These are phyloP conservation scores for Pseudogymnoascus sp. DNA, from an alignment of 2,329 filamentous ascomycete species.

Conservation along the genomic window DNA sequence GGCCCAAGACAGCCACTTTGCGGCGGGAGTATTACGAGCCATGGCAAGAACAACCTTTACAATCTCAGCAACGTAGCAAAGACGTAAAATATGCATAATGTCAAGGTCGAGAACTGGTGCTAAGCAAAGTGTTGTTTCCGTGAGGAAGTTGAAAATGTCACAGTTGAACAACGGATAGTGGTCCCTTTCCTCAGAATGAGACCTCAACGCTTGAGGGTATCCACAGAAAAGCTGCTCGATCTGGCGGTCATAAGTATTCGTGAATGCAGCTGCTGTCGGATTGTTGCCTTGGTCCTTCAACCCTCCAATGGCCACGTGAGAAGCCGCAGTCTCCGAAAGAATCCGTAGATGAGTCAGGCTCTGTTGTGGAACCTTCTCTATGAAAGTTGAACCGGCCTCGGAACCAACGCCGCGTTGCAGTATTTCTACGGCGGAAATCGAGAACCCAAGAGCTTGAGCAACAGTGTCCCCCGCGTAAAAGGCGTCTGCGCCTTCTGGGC, in stretches of 20 bases:
- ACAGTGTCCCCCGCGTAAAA: slow-evolving; percentile 51
- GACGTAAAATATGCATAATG: slow-evolving; percentile 67
- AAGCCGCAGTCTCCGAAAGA: slow-evolving; percentile 77
- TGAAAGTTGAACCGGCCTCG: slow-evolving; percentile 62
- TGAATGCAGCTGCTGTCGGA: slow-evolving; percentile 58
- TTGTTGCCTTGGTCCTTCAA: slow-evolving; percentile 53
- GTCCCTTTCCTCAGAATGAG: neutral
- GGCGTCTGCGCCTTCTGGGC: slow-evolving; percentile 33
- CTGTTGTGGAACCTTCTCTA: slow-evolving; percentile 79
- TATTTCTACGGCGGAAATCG: slow-evolving; percentile 84
- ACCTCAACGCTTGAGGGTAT: slow-evolving; percentile 24
- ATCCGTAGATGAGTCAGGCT: slow-evolving; percentile 80
- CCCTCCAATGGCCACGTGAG: slow-evolving; percentile 71
- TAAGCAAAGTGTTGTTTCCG: slow-evolving; percentile 67
- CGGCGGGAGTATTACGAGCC: slow-evolving; percentile 44
- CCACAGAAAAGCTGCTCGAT: slow-evolving; percentile 67
- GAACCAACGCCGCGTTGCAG: slow-evolving; percentile 78
- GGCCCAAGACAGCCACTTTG: slow-evolving; percentile 37
- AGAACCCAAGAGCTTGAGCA: slow-evolving; percentile 65
- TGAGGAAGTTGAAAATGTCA: slow-evolving; percentile 73
- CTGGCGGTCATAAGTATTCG: slow-evolving; percentile 60
- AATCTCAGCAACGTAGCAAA: slow-evolving; percentile 88
- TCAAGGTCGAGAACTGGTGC: slow-evolving; percentile 61
- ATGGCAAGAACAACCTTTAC: slow-evolving; percentile 66
- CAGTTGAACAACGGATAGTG: slow-evolving; percentile 52